A percentile compares a stretch with the other conserved stretches of the same genome.
phyloP scores from a whole-genome alignment of 225 moss, liverwort and hornwort genomes.

The Sphagnum tenellum region DNA sequence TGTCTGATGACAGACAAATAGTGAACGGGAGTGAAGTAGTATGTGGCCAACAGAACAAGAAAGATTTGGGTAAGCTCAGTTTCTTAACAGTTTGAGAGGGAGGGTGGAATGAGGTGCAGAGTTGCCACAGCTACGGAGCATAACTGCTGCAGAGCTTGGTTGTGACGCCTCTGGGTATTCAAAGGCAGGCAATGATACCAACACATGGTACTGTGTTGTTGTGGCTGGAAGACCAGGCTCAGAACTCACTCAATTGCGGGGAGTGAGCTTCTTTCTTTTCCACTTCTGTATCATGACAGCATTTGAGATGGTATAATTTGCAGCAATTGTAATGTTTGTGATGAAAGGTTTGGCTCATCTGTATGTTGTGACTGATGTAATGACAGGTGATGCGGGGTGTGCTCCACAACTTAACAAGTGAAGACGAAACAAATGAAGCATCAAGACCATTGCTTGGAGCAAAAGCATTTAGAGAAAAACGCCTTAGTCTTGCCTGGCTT shows the following conservation, averaged over 20 bases:
- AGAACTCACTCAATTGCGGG: slow-evolving; percentile 38
- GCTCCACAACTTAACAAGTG: slow-evolving; percentile 13
- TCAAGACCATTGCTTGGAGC: slow-evolving; percentile 19
- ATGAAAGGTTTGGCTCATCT: too few relatives aligned
- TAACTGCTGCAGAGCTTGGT: slow-evolving; percentile 42
- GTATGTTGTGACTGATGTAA: too few relatives aligned
- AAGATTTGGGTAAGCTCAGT: too few relatives aligned
- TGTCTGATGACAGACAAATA: too few relatives aligned
- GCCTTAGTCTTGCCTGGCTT: slow-evolving; percentile 64
- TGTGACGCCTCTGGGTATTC: slow-evolving; percentile 54
- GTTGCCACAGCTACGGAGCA: slow-evolving; percentile 62
- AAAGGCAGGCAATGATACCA: slow-evolving; percentile 30
- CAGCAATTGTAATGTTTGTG: too few relatives aligned
- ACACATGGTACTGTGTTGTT: slow-evolving; percentile 69
- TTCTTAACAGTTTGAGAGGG: too few relatives aligned
- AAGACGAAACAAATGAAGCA: neutral
- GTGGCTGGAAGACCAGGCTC: slow-evolving; percentile 51
- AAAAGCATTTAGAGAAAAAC: slow-evolving; percentile 35
- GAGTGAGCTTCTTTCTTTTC: neutral
- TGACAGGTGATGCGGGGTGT: slow-evolving; percentile 21
- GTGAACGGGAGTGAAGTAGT: too few relatives aligned
- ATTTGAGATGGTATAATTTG: too few relatives aligned
- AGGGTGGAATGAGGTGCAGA: neutral
- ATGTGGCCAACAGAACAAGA: too few relatives aligned
- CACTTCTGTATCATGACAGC: too few relatives aligned